Conservation (phyloP, 352 stramenopile genomes). For the Phytophthora macrochlamydospora region DNA sequence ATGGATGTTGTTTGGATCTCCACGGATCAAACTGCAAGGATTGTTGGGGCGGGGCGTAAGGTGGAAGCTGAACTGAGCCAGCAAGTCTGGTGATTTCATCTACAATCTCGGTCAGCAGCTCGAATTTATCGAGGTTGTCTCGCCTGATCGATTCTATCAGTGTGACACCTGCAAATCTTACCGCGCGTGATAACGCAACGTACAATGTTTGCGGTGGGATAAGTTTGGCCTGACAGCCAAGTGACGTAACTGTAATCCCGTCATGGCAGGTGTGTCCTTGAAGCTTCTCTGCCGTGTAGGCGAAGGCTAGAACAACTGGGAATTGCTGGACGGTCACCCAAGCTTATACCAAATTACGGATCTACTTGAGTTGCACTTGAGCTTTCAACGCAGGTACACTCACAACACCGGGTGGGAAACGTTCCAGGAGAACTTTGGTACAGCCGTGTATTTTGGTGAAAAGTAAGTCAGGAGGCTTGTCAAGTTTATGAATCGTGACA, state of each 20-base stretch:
- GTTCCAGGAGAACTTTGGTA: not conserved
- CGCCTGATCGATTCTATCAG: constrained; percentile 1
- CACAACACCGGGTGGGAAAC: not conserved
- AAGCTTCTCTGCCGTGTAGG: constrained; percentile 6
- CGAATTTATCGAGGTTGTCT: constrained; percentile 2
- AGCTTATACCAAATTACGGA: not conserved
- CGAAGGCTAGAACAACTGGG: not conserved
- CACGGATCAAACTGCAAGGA: too few species aligned
- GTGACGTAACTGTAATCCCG: constrained; percentile 1
- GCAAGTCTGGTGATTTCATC: not conserved
- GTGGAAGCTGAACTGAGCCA: too few species aligned
- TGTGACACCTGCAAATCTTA: constrained; percentile 1
- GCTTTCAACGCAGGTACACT: not conserved
- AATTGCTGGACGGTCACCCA: not conserved
- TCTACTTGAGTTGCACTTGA: not conserved
- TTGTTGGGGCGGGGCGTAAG: too few species aligned
- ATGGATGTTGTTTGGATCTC: too few species aligned
- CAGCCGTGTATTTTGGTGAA: not conserved
- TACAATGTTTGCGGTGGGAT: constrained; percentile 2
- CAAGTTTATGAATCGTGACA: not conserved
- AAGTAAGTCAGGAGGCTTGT: not conserved
- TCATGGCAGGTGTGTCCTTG: constrained; percentile 15
- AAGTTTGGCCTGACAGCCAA: not conserved
- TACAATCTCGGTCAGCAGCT: not conserved
- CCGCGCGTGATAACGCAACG: constrained; percentile 10